Percentiles rank a stretch among this genome's conserved stretches.
Evolutionary conservation across 108 stramenopile genomes (phyloP).

Genomic region (Nitzschia putrida): DNA sequence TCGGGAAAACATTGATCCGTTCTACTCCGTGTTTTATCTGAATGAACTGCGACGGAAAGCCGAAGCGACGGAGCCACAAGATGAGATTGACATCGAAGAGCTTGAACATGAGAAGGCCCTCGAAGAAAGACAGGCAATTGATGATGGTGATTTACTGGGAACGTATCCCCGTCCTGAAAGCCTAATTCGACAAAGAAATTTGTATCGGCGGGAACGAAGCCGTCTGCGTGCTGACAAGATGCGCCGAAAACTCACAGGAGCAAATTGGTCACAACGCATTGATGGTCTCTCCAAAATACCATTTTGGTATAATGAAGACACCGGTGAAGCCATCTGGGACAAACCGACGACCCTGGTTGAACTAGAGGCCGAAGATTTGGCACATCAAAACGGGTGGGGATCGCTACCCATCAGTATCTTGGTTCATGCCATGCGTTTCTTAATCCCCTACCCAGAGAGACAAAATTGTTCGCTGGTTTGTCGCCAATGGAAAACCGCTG

Average conservation of each 20-base stretch:
- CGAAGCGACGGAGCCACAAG: conserved; percentile 38
- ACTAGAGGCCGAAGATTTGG: conserved; percentile 59
- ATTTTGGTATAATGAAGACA: conserved; percentile 86
- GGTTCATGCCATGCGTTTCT: conserved; percentile 64
- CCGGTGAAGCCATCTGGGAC: conserved; percentile 84
- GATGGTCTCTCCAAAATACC: conserved; percentile 57
- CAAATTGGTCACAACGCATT: conserved; percentile 59
- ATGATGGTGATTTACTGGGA: conserved; percentile 79
- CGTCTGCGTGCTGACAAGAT: conserved; percentile 71
- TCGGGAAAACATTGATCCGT: conserved; percentile 77
- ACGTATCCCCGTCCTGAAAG: conserved; percentile 69
- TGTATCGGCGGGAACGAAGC: conserved; percentile 75
- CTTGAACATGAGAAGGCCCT: conserved; percentile 64
- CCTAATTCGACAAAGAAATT: conserved; percentile 71
- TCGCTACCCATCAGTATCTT: conserved; percentile 61
- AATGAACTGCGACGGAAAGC: conserved; percentile 54
- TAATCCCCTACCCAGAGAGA: conserved; percentile 72
- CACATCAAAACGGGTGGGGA: conserved; percentile 55
- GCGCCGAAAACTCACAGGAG: conserved; percentile 73
- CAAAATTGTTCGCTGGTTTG: conserved; percentile 56
- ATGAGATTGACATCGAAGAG: conserved; percentile 76
- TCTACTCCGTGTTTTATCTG: conserved; percentile 69
- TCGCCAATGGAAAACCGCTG: conserved; percentile 67
- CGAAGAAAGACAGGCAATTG: conserved; percentile 74
- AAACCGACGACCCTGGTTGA: conserved; percentile 68